Conservation (phyloP, 805 yeast genomes). For the Candida dajiaensis region DNA sequence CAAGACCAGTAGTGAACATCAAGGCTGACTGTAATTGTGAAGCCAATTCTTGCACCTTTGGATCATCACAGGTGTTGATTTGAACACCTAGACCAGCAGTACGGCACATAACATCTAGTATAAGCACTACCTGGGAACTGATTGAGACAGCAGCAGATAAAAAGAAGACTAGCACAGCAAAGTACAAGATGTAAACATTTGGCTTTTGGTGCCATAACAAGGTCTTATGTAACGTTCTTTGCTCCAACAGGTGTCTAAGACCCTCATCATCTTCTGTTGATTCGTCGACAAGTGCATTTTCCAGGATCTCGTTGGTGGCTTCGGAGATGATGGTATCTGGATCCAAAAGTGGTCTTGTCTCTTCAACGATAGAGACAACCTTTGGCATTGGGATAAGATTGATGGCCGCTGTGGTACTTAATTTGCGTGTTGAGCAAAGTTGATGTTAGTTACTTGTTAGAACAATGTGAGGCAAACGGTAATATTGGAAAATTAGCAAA, state of each 20-base stretch:
- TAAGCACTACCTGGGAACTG: slow-evolving; percentile 32
- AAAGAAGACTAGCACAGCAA: slow-evolving; percentile 36
- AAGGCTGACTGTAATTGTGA: slow-evolving; percentile 45
- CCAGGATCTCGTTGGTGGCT: neutral
- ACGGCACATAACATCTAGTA: slow-evolving; percentile 24
- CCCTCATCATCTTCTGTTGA: slow-evolving; percentile 33
- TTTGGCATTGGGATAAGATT: neutral
- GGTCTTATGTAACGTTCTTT: slow-evolving; percentile 35
- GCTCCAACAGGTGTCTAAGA: slow-evolving; percentile 44
- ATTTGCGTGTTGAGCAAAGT: too few species aligned
- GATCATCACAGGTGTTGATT: slow-evolving; percentile 28
- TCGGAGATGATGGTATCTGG: neutral
- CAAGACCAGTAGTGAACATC: slow-evolving; percentile 35
- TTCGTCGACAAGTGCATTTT: slow-evolving; percentile 22
- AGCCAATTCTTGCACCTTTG: slow-evolving; percentile 35
- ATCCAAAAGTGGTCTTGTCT: neutral
- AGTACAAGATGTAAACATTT: slow-evolving; percentile 42
- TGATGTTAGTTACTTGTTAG: too few species aligned
- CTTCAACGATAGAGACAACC: neutral
- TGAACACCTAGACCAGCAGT: slow-evolving; percentile 28
- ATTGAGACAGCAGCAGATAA: slow-evolving; percentile 34
- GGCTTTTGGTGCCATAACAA: slow-evolving; percentile 55
- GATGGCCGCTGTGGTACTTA: too few species aligned
- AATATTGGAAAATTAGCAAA: too few species aligned
- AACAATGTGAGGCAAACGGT: too few species aligned